These are phyloP conservation scores for Volvox carteri DNA, from an alignment of 163 green algal species.

Conservation along the genomic window DNA sequence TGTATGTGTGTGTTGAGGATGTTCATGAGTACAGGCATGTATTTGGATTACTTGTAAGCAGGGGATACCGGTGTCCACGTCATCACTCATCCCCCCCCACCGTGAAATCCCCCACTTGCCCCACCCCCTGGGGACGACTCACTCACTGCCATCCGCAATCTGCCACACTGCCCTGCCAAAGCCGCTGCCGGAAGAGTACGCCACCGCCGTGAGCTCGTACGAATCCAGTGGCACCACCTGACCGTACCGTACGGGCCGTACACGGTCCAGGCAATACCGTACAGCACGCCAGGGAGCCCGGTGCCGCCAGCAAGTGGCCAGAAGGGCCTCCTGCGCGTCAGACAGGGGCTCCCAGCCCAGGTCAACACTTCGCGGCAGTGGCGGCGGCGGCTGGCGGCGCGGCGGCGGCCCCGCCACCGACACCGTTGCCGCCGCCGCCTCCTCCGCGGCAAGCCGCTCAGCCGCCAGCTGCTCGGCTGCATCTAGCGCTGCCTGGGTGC, in stretches of 20 bases:
- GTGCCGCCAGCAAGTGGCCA: constrained; percentile 30
- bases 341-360: constrained; percentile 5
- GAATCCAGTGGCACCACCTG: constrained; percentile 42
- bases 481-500: constrained; percentile 47
- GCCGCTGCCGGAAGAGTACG: constrained; percentile 51
- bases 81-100: no score
- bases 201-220: constrained; percentile 44
- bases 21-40: no score
- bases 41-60: no score
- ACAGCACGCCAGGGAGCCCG: background rate
- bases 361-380: background rate
- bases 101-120: background rate
- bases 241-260: constrained; percentile 46
- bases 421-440: background rate
- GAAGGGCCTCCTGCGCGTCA: constrained; percentile 3
- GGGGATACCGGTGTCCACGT: no score
- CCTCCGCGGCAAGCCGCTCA: constrained; percentile 36
- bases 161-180: constrained; percentile 52
- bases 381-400: background rate
- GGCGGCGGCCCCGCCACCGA: background rate
- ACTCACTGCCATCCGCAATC: constrained; percentile 39
- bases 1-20: background rate
- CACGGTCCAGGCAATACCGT: constrained; percentile 40
- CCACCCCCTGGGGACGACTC: background rate
- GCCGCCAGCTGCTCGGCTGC: constrained; percentile 43